Percentiles rank a stretch among this genome's conserved stretches.
Evolutionary conservation across 805 yeast species (phyloP).

Genomic region (Torulaspora quercuum): DNA sequence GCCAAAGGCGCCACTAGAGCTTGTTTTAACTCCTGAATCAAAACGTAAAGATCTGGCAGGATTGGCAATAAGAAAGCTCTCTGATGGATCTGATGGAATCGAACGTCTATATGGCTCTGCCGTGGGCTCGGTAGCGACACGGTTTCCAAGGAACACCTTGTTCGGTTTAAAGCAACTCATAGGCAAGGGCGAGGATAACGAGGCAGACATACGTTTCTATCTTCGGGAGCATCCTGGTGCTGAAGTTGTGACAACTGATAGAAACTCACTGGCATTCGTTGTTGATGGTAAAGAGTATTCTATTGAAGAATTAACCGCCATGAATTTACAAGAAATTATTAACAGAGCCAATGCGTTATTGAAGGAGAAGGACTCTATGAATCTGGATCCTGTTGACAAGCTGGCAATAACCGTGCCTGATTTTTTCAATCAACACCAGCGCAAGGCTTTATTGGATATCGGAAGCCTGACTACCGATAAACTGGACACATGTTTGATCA

Average conservation of each 20-base stretch:
- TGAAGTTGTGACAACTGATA: constrained; percentile 41
- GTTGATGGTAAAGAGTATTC: constrained; percentile 49
- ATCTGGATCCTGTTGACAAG: constrained; percentile 50
- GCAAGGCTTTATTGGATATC: constrained; percentile 69
- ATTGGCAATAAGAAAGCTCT: constrained; percentile 52
- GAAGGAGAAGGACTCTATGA: constrained; percentile 49
- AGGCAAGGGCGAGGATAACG: constrained; percentile 54
- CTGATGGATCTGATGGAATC: constrained; percentile 42
- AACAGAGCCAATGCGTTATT: constrained; percentile 62
- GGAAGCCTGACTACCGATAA: constrained; percentile 59
- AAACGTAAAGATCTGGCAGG: constrained; percentile 88
- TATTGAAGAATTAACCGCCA: constrained; percentile 79
- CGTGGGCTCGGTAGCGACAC: constrained; percentile 63
- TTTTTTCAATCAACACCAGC: constrained; percentile 57
- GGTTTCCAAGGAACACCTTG: constrained; percentile 70
- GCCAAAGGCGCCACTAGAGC: constrained; percentile 84
- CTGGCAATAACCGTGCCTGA: constrained; percentile 78
- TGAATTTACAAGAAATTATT: constrained; percentile 68
- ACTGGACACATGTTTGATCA: constrained; percentile 59
- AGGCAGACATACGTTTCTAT: constrained; percentile 47
- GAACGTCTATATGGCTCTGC: constrained; percentile 78
- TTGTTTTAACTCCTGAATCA: constrained; percentile 84
- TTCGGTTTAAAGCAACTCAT: constrained; percentile 65
- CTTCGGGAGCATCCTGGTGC: constrained; percentile 59
- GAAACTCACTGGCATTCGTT: constrained; percentile 56